Conservation (phyloP, 306 rosid genomes). For the Mucuna pruriens region DNA sequence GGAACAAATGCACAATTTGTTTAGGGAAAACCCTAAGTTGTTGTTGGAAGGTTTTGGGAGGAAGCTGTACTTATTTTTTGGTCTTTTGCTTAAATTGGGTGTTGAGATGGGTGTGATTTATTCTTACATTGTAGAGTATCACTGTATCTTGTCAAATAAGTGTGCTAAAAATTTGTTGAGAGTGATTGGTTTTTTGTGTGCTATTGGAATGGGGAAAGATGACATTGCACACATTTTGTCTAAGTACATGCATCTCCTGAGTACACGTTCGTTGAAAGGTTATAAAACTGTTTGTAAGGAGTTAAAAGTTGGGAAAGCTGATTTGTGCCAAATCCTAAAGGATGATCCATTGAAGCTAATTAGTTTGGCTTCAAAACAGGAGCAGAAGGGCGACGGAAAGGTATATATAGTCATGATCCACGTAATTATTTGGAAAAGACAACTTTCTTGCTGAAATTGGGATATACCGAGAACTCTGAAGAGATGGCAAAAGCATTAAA, state of each 20-base stretch:
- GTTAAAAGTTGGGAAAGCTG: constrained; percentile 54
- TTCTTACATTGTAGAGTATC: constrained; percentile 56
- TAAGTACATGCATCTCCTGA: constrained; percentile 51
- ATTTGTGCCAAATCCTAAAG: constrained; percentile 55
- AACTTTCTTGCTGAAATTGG: constrained; percentile 67
- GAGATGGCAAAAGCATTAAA: constrained; percentile 76
- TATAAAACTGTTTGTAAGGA: constrained; percentile 62
- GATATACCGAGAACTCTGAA: constrained; percentile 78
- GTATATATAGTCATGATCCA: constrained; percentile 33
- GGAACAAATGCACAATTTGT: constrained; percentile 55
- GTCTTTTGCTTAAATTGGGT: constrained; percentile 58
- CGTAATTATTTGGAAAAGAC: constrained; percentile 56
- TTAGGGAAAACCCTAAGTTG: constrained; percentile 55
- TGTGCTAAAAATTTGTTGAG: constrained; percentile 49
- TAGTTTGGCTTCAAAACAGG: constrained; percentile 53
- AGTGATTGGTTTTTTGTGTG: constrained; percentile 59
- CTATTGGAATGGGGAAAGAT: constrained; percentile 61
- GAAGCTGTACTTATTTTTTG: constrained; percentile 55
- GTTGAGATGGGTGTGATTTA: constrained; percentile 50
- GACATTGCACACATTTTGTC: constrained; percentile 54
- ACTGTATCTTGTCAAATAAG: constrained; percentile 52
- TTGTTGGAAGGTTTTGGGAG: constrained; percentile 73
- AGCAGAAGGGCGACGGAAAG: constrained; percentile 38
- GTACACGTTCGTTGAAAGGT: constrained; percentile 57
- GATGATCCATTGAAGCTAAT: constrained; percentile 67